These are phyloP conservation scores for Eucalyptus sp. DNA, from an alignment of 345 rosid genomes.

Conservation along the genomic window DNA sequence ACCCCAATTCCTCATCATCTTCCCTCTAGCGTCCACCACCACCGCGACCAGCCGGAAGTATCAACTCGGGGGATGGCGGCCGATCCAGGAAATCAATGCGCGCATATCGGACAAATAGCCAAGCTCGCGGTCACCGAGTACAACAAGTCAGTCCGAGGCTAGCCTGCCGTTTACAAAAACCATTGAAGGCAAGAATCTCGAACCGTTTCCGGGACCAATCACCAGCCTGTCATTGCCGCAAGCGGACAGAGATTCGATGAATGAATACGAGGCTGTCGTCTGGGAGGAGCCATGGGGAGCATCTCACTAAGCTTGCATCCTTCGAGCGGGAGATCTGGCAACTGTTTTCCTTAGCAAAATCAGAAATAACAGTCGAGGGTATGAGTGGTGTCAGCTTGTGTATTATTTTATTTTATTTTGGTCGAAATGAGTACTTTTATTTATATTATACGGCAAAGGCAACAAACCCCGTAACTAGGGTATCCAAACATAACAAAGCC, in stretches of 20 bases:
- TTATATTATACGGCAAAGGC: too few species aligned
- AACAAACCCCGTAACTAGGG: too few species aligned
- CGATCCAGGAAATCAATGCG: constrained; percentile 22
- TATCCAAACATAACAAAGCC: too few species aligned
- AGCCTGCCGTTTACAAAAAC: constrained; percentile 1
- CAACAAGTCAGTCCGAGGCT: background rate
- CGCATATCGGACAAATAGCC: constrained; percentile 26
- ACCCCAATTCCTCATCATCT: background rate
- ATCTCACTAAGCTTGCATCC: constrained; percentile 25
- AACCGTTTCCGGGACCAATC: constrained; percentile 29
- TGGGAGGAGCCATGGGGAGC: constrained; percentile 5
- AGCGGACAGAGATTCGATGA: background rate
- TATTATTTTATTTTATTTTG: background rate
- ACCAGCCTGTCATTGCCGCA: constrained; percentile 16
- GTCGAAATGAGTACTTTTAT: too few species aligned
- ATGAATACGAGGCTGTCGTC: constrained; percentile 11
- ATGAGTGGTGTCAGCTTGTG: background rate
- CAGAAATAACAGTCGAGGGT: background rate
- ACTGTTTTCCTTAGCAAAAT: background rate
- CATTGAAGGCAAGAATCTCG: constrained; percentile 23
- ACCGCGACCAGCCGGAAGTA: background rate
- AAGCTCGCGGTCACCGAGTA: constrained; percentile 24
- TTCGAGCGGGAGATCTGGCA: background rate
- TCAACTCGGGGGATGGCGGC: constrained; percentile 25
- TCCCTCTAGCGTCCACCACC: background rate